Percentiles rank a stretch among this genome's conserved stretches.
Evolutionary conservation across 352 stramenopile genomes (phyloP).

Genomic region (Pythium pectinolyticum): DNA sequence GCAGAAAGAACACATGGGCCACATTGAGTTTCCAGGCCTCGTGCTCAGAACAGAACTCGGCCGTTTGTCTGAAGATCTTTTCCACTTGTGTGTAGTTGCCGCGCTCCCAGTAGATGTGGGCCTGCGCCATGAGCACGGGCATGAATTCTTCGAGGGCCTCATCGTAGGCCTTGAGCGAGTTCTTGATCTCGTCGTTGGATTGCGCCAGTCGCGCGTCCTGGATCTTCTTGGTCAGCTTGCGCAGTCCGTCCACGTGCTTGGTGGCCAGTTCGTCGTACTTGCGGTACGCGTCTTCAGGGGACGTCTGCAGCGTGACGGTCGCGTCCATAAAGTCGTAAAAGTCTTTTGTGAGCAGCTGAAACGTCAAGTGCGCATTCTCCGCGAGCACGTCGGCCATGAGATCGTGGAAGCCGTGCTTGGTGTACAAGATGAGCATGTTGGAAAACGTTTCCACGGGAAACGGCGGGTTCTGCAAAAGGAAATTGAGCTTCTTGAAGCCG

Average conservation of each 20-base stretch:
- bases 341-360: conserved; percentile 92
- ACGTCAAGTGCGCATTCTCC: conserved; percentile 93
- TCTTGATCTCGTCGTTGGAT: conserved; percentile 93
- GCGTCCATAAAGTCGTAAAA: conserved; percentile 96
- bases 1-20: conserved; percentile 95
- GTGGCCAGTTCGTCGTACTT: conserved; percentile 93
- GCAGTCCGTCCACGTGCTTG: conserved; percentile 92
- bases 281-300: conserved; percentile 92
- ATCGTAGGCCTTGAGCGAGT: conserved; percentile 92
- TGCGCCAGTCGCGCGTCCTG: conserved; percentile 90
- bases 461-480: conserved; percentile 92
- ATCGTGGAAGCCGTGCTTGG: conserved; percentile 94
- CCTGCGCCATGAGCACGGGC: conserved; percentile 96
- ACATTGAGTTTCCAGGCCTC: conserved; percentile 96
- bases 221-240: conserved; percentile 94
- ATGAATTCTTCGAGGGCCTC: conserved; percentile 94
- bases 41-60: conserved; percentile 95
- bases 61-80: conserved; percentile 93
- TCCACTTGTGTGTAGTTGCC: conserved; percentile 97
- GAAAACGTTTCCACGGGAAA: conserved; percentile 95
- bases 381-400: conserved; percentile 95
- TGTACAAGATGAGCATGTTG: conserved; percentile 95
- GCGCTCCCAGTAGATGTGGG: conserved; percentile 95
- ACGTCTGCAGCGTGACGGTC: conserved; percentile 91
- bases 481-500: conserved; percentile 96